phyloP scores from a whole-genome alignment of 2,329 filamentous ascomycete species.

The Knoxdaviesia capensis region DNA sequence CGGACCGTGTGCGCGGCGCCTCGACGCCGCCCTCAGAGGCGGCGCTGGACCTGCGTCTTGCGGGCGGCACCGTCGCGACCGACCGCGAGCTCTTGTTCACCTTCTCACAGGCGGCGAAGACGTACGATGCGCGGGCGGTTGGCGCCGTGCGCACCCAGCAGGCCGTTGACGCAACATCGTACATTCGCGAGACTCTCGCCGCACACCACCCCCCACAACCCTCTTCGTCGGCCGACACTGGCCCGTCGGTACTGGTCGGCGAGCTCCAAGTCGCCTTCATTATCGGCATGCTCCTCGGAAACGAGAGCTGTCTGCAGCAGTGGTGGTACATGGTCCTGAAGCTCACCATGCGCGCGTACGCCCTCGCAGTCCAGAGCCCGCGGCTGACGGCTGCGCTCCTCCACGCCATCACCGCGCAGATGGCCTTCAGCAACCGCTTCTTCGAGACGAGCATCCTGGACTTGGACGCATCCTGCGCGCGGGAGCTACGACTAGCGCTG shows the following conservation, averaged over 20 bases:
- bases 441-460: slow-evolving; percentile 25
- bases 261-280: slow-evolving; percentile 42
- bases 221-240: slow-evolving; percentile 15
- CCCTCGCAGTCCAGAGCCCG: slow-evolving; percentile 21
- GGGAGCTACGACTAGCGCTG: slow-evolving; percentile 24
- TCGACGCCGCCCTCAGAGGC: slow-evolving; percentile 15
- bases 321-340: slow-evolving; percentile 36
- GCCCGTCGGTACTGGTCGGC: slow-evolving; percentile 20
- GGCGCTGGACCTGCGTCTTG: slow-evolving; percentile 19
- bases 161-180: slow-evolving; percentile 25
- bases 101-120: slow-evolving; percentile 21
- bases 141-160: slow-evolving; percentile 20
- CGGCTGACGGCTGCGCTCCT: slow-evolving; percentile 25
- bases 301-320: slow-evolving; percentile 37
- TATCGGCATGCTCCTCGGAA: slow-evolving; percentile 34
- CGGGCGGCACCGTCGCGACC: slow-evolving; percentile 12
- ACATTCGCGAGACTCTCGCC: slow-evolving; percentile 14
- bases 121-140: slow-evolving; percentile 18
- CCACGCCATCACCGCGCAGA: slow-evolving; percentile 29
- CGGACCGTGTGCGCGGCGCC: slow-evolving; percentile 27
- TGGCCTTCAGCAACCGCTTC: slow-evolving; percentile 29
- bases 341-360: slow-evolving; percentile 28
- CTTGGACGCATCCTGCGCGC: slow-evolving; percentile 11
- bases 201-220: neutral
- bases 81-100: slow-evolving; percentile 25